Base-by-base conservation (phyloP, 116 monocot species). In the Phalaenopsis hybrid region DNA sequence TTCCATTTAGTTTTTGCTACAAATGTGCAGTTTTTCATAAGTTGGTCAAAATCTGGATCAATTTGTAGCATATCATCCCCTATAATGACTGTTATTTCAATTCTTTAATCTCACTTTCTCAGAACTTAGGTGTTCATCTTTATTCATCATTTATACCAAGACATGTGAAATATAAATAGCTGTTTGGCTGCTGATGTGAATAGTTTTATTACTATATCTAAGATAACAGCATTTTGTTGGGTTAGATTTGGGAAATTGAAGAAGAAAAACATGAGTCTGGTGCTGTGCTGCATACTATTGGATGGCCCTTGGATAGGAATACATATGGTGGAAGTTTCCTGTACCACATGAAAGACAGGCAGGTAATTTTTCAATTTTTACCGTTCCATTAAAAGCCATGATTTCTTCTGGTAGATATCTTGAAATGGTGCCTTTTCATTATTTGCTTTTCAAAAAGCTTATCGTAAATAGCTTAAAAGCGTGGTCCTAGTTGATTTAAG, bases 241-340 rank as follows among this genome's bases (percentile, higher is more conserved):
- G 85, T 75, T 77, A 99, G 99, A 95, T 99, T 3, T 99, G 99
- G 99, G 99, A 99, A 88, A 85, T 99, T 85, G 92, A 92, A 50
- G 89, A 89, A 79, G 75, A 59, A 21, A 93, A 93, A 84, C 90
- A 95, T 84, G 65, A 84, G 74, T 95, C 95, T 41, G 99, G 99
- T 67, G 81, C 81, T 83, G 95, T 99, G 83, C 74, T 99, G 33
- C 99, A 99, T 84, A 99, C 95, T 79, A 77, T 99, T 75, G 99
- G 99, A 44, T 99, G 95, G 95, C 99, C 99, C 70, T 95, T 99
- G 78, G 92, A 95, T 85, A 86, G 74, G 11, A 90, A 85, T 33
- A 99, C 99, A 81, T 99, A 99, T 87, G 99, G 99, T 55, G 99
- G 99, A 73, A 85, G 86, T 5, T 99, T 99, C 84, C 49, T 99